These are phyloP conservation scores for Pleoardoris graminearum DNA, from an alignment of 2,329 filamentous ascomycete species.

Conservation along the genomic window DNA sequence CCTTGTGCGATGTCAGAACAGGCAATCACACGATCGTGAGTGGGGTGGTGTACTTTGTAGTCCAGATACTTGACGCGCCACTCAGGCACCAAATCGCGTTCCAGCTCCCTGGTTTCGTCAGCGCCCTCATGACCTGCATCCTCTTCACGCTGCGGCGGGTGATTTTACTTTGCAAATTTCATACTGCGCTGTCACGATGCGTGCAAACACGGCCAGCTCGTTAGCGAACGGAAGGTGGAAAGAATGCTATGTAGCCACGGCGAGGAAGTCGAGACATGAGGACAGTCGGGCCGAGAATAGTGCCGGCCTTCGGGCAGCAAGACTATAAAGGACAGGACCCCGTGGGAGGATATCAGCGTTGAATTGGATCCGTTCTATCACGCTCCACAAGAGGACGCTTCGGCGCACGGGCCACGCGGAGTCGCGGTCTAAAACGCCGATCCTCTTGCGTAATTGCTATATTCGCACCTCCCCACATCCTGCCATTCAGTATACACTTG, in stretches of 20 bases:
- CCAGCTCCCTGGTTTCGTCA: constrained; percentile 65
- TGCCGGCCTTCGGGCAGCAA: not conserved
- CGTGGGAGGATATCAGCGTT: not conserved
- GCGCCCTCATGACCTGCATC: not conserved
- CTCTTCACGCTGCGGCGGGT: constrained; percentile 24
- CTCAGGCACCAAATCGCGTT: constrained; percentile 87
- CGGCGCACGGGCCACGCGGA: not conserved
- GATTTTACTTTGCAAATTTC: constrained; percentile 64
- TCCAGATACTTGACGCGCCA: constrained; percentile 94
- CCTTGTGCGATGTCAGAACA: constrained; percentile 42
- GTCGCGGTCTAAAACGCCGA: not conserved
- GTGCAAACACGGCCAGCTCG: constrained; percentile 1
- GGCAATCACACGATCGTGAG: constrained; percentile 12
- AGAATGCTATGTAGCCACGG: not conserved
- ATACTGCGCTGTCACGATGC: constrained; percentile 40
- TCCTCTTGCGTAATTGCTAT: not conserved
- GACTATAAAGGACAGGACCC: not conserved
- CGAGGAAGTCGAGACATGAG: constrained; percentile 1
- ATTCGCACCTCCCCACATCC: too few species aligned
- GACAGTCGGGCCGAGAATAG: not conserved
- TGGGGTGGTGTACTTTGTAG: constrained; percentile 68
- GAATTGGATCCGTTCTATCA: not conserved
- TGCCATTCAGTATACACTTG: constrained; percentile 1
- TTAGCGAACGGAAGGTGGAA: not conserved
- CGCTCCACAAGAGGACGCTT: not conserved